Evolutionary conservation across 768 basidiomycete genomes (phyloP).

Genomic region (Exsudoporus frostii): DNA sequence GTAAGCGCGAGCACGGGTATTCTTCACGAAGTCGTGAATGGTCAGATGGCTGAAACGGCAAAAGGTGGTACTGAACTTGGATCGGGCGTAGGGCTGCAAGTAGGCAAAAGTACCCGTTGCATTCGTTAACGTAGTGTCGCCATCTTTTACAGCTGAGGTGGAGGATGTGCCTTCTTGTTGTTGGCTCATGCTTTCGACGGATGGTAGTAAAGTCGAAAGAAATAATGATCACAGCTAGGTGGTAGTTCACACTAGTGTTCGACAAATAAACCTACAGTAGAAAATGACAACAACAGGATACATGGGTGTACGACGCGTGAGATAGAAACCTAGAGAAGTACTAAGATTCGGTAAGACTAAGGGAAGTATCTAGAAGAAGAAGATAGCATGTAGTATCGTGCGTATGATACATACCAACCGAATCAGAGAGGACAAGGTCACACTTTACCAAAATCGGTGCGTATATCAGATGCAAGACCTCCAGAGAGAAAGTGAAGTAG

Average conservation of each 20-base stretch:
- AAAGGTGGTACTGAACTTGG: slow-evolving; percentile 27
- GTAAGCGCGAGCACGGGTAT: slow-evolving; percentile 30
- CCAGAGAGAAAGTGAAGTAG: slow-evolving; percentile 28
- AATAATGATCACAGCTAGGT: no score
- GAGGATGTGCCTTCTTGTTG: neutral
- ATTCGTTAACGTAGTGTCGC: slow-evolving; percentile 1
- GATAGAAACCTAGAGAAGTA: neutral
- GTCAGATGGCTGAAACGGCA: slow-evolving; percentile 15
- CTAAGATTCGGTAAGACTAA: neutral
- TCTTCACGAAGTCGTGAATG: slow-evolving; percentile 11
- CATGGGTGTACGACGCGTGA: slow-evolving; percentile 1
- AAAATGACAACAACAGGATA: slow-evolving; percentile 11
- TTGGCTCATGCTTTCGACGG: slow-evolving; percentile 3
- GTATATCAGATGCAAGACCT: neutral
- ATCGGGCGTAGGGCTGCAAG: slow-evolving; percentile 29
- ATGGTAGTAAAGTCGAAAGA: neutral
- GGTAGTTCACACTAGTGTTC: neutral
- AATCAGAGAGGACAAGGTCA: neutral
- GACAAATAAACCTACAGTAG: slow-evolving; percentile 9
- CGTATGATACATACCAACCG: neutral
- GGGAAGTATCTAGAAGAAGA: slow-evolving; percentile 1
- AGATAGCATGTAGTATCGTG: slow-evolving; percentile 7
- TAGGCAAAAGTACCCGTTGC: slow-evolving; percentile 25
- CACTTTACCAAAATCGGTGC: neutral
- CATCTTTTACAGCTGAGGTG: neutral